Evolutionary conservation across 805 yeast genomes (phyloP), one percentile per base, ranked within the genome.

Genomic region (Metschnikowia amazonensis): DNA sequence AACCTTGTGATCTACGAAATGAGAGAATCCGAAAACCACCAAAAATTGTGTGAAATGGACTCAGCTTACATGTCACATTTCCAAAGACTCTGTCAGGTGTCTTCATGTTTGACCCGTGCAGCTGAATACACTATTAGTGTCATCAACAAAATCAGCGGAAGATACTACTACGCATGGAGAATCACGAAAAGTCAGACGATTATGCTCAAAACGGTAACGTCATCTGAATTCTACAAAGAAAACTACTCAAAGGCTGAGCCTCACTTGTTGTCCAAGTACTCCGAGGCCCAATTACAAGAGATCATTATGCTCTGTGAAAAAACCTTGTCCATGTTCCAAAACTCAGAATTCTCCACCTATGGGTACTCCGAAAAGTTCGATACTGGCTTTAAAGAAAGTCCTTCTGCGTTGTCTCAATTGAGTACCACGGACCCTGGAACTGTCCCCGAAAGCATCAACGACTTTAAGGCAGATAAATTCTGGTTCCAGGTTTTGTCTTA

Each of bases 131-230:
- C 50, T 4, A 49, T 53, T 14, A 43, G 47, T 7, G 53, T 51
- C 3, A 49, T 69, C 16, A 71, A 65, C 16, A 68, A 70, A 32
- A 62, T 84, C 29, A 78, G 86, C 17, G 69, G 66, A 21, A 72
- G 80, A 50, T 84, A 82, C 57, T 80, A 79, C 47, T 82, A 81
- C 57, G 85, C 89, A 2, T 81, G 83, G 81, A 75, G 85, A 62
- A 73, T 84, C 58, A 70, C 79, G 30, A 82, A 81, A 54, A 82
- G 86, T 0, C 78, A 76, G 42, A 60, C 60, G 5, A 72, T 66
- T 36, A 54, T 80, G 17, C 51, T 73, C 10, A 65, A 62, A 20
- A 43, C 74, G 4, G 46, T 78, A 9, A 60, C 49, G 0, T 59
- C 65, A 16, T 52, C 62, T 18, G 65, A 61, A 16, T 69, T 66